Base-by-base conservation (phyloP, 2,329 filamentous ascomycete genomes). In the Fusarium albosuccineum region DNA sequence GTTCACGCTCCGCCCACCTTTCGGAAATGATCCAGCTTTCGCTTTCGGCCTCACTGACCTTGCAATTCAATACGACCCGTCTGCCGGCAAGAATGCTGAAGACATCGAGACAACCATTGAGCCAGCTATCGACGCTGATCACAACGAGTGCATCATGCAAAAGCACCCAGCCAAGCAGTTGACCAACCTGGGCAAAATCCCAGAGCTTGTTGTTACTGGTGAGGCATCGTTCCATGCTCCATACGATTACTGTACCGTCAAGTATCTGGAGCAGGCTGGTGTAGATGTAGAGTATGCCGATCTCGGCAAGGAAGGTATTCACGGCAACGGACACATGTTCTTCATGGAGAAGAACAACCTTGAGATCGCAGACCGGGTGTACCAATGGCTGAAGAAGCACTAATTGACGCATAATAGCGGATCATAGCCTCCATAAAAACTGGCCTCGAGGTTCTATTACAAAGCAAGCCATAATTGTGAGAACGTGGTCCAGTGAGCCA, bases 341-440 rank as follows among this genome's bases (percentile, higher is more conserved):
- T 56, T 63, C 16, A 49, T 66, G 5, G 68, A 71, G 46, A 64
- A 67, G 56, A 70, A 70, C 11, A 66, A 69, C 44, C 22, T 66
- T 9, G 17, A 67, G 6, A 71, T 71, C 40, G 54, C 69, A n/a
- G 49, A 6, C 3, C 9, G 60, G 11, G 53, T 57, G 0, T 27
- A 51, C 13, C 6, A 45, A 3, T 67, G 67, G 70, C 71, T 39
- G 0, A 44, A 55, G n/a, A 56, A 36, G 1, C 48, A 40, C 16
- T 14, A 46, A 9, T 46, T 45, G 22, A 33, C 8, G 9, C 7
- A 1, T 9, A 13, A 34, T 34, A 22, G 33, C 9, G 11, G 33
- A 34, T 34, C 33, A 9, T 34, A 34, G 33, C 33, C 33, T 34
- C 22, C 22, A 22, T 22, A 4, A 22, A 22, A 22, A 5, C 22